Base-by-base conservation (phyloP, 192 early-diverging fungal species). In the Coemansia sp. region DNA sequence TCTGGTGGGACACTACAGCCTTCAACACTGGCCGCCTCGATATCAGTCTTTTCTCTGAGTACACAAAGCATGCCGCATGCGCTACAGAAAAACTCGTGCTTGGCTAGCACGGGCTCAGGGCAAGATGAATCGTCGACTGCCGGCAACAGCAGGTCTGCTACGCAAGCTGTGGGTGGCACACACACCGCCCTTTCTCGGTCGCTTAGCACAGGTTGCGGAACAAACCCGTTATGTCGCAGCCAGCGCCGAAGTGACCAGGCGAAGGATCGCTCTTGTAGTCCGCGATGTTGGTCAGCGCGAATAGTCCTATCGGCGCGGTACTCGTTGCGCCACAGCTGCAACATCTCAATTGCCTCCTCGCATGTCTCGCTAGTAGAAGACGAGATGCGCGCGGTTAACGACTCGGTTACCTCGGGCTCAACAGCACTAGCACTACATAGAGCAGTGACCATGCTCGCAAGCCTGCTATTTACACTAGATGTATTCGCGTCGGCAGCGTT, bases 191-290 rank as follows among this genome's bases (percentile, higher is more conserved):
- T 66, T 30, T 80, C 72, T 6, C 30, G 47, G 16, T 55, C 28
- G 21, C 47, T 74, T 19, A 74, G 55, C 2, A 66, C 59, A n/a
- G 77, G 76, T 50, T 55, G 30, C 3, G 77, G 73, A 8, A 75
- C 77, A 69, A 72, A 67, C 9, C 77, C 65, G 44, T 80, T 68
- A 14, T 32, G 17, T 6, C 77, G 64, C 23, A 80, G 49, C 68
- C 72, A 80, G 21, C 28, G 62, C 40, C 49, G 72, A 17, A 80
- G 66, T 3, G 77, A 69, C 63, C 66, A 68, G 19, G 64, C 68
- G 59, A 67, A 64, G 13, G 49, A 14, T 43, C 61, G 58, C 39
- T 64, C 39, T 2, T 57, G 52, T 3, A 50, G 23, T 1, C 61
- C 52, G 8, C 66, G 66, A 3, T 17, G 6, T 38, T 26, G 21